Percentiles rank a stretch among this genome's conserved stretches.
Conservation (phyloP, 2,329 filamentous ascomycete genomes). For the Penicillium occitanis region DNA sequence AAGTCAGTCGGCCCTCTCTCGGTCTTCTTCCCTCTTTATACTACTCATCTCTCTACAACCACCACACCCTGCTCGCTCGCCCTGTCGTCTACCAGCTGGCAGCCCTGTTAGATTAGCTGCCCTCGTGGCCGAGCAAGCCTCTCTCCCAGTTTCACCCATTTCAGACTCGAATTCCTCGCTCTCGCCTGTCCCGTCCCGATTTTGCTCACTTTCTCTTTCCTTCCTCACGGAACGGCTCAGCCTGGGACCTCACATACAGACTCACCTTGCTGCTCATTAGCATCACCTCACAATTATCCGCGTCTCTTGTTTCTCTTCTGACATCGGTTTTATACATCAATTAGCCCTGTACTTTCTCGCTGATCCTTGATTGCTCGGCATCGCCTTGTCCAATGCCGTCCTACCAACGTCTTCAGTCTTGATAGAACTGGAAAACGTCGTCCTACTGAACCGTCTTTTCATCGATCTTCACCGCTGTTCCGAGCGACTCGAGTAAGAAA, state of each 20-base stretch:
- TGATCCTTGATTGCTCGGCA: neutral
- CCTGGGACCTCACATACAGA: neutral
- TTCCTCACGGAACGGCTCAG: neutral
- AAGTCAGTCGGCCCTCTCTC: constrained; percentile 2
- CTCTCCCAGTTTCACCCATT: neutral
- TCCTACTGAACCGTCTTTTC: constrained; percentile 21
- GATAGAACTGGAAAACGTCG: constrained; percentile 25
- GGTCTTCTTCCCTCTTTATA: constrained; percentile 11
- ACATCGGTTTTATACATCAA: neutral
- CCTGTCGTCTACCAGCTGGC: neutral
- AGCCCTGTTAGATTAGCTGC: neutral
- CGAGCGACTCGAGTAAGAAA: constrained; percentile 30
- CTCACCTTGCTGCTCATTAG: neutral
- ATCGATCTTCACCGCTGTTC: constrained; percentile 17
- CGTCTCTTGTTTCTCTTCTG: neutral
- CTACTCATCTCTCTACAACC: constrained; percentile 14
- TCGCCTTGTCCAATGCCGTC: constrained; percentile 33
- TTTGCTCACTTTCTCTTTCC: constrained; percentile 19
- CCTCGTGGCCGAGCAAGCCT: neutral
- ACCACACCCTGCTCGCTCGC: constrained; percentile 17
- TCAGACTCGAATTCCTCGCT: neutral
- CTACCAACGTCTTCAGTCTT: constrained; percentile 32
- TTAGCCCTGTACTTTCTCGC: neutral
- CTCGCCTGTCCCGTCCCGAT: constrained; percentile 23
- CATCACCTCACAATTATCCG: neutral